Conservation (phyloP, 2,329 filamentous ascomycete genomes). For the Calonectria honghensis region DNA sequence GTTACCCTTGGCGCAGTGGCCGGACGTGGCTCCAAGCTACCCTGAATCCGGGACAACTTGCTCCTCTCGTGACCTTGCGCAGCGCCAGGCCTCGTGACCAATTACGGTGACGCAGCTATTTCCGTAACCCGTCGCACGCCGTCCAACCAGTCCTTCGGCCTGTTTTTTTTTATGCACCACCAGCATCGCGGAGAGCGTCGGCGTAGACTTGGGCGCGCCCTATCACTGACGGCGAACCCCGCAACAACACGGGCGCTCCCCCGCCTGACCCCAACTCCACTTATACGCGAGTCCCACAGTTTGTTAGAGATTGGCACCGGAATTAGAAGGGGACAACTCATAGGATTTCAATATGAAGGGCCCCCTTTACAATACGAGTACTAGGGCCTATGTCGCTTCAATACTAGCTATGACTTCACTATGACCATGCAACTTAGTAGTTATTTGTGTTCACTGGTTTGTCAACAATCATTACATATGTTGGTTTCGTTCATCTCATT, state of each 20-base stretch:
- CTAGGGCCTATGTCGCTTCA: background rate
- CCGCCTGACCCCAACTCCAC: background rate
- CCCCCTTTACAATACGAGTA: background rate
- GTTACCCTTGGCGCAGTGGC: conserved; percentile 47
- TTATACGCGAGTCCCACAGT: background rate
- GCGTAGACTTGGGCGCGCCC: conserved; percentile 27
- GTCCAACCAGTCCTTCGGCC: conserved; percentile 1
- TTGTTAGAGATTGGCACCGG: conserved; percentile 6
- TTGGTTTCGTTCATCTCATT: background rate
- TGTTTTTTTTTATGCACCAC: background rate
- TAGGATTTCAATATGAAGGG: too few species aligned
- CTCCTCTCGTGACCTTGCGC: conserved; percentile 11
- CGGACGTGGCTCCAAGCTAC: conserved; percentile 26
- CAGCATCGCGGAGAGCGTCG: conserved; percentile 3
- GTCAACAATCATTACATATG: background rate
- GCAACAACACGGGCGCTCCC: background rate
- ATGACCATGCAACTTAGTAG: background rate
- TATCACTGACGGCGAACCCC: conserved; percentile 7
- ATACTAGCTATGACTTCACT: background rate
- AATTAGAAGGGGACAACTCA: background rate
- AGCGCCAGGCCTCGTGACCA: conserved; percentile 14
- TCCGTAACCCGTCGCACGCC: background rate
- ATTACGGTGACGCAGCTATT: background rate
- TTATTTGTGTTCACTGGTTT: background rate
- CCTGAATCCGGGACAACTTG: conserved; percentile 15